These are phyloP conservation scores for Aspergillus funiculosus DNA, from an alignment of 495 filamentous ascomycete genomes.

Conservation along the genomic window DNA sequence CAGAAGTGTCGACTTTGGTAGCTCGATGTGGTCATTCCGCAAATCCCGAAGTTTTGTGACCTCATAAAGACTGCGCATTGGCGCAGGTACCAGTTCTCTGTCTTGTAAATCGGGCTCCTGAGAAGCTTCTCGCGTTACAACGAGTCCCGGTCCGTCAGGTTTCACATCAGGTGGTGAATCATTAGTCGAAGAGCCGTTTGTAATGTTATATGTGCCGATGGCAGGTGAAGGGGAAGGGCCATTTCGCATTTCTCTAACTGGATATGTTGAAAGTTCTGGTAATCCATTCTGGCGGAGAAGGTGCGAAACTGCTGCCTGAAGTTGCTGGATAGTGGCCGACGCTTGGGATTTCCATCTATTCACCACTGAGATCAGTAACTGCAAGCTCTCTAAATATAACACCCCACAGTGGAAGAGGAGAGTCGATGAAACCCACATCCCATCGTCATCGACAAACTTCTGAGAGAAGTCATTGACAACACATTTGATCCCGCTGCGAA, in stretches of 20 bases:
- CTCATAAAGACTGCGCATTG: conserved; percentile 56
- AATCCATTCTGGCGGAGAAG: conserved; percentile 37
- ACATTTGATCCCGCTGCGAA: conserved; percentile 44
- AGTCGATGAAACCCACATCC: conserved; percentile 28
- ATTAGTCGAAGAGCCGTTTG: conserved; percentile 25
- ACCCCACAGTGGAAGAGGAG: not conserved
- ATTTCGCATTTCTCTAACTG: conserved; percentile 27
- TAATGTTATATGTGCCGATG: conserved; percentile 29
- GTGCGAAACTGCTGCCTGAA: conserved; percentile 41
- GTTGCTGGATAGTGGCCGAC: conserved; percentile 35
- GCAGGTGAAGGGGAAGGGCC: conserved; percentile 24
- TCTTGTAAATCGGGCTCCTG: conserved; percentile 47
- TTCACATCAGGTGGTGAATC: conserved; percentile 23
- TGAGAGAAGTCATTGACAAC: conserved; percentile 47
- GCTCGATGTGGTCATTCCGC: conserved; percentile 40
- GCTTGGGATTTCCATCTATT: conserved; percentile 45
- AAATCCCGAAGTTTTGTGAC: conserved; percentile 53
- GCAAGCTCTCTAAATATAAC: not conserved
- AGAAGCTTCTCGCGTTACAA: conserved; percentile 47
- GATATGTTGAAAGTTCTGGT: conserved; percentile 37
- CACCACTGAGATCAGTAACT: conserved; percentile 11
- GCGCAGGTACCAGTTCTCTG: conserved; percentile 46
- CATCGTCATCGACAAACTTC: conserved; percentile 46
- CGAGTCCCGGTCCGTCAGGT: conserved; percentile 28
- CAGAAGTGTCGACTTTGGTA: conserved; percentile 41